These are phyloP conservation scores for Fraxinus platypoda DNA, from an alignment of 305 asterid genomes.

Conservation along the genomic window DNA sequence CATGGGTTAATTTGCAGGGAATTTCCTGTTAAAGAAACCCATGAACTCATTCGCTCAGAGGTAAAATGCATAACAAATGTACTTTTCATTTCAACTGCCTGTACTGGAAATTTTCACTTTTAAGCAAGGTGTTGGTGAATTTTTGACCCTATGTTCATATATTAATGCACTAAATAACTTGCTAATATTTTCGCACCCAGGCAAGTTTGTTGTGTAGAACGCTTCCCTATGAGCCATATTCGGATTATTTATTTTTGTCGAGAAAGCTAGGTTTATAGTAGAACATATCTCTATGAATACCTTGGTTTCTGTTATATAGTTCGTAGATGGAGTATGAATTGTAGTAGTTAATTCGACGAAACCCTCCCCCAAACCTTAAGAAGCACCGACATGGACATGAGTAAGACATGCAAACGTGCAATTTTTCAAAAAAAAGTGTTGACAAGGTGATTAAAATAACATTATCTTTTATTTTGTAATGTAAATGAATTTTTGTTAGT, in stretches of 20 bases:
- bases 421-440: background rate
- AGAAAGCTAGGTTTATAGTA: background rate
- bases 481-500: background rate
- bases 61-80: constrained; percentile 35
- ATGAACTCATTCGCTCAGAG: constrained; percentile 63
- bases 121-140: background rate
- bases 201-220: background rate
- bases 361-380: background rate
- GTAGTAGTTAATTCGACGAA: background rate
- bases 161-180: background rate
- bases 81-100: background rate
- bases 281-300: background rate
- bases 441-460: background rate
- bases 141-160: background rate
- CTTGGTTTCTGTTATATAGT: background rate
- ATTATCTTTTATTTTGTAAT: background rate
- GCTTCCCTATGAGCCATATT: background rate
- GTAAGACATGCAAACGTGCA: background rate
- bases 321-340: background rate
- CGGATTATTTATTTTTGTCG: background rate
- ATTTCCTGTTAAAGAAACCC: constrained; percentile 82
- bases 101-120: background rate
- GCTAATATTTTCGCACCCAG: background rate
- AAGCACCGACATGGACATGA: background rate
- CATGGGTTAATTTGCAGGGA: constrained; percentile 86